Evolutionary conservation across 2,329 filamentous ascomycete species (phyloP).

Genomic region (Anthostomella pinea): DNA sequence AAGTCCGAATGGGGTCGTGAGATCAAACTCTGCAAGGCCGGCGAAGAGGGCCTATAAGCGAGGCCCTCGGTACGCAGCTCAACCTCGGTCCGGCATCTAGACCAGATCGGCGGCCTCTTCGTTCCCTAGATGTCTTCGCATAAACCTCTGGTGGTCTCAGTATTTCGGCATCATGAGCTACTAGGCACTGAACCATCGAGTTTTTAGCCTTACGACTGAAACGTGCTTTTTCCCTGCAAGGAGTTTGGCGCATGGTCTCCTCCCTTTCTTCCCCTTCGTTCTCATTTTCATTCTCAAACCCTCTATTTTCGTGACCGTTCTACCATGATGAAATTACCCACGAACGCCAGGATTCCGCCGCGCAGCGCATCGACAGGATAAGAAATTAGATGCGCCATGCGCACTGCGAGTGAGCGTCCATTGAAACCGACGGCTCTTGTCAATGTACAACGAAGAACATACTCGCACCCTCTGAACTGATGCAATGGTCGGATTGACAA

Average conservation of each 20-base stretch:
- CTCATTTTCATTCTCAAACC: constrained; percentile 13
- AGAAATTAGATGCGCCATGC: constrained; percentile 27
- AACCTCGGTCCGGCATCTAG: no score
- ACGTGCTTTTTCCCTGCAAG: constrained; percentile 23
- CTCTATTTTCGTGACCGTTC: constrained; percentile 8
- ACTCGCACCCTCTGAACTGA: constrained; percentile 24
- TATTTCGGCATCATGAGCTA: constrained; percentile 5
- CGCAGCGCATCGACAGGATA: constrained; percentile 29
- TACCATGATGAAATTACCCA: constrained; percentile 18
- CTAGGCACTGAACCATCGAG: constrained; percentile 5
- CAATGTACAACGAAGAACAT: constrained; percentile 25
- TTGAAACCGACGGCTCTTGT: constrained; percentile 20
- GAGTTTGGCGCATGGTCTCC: constrained; percentile 24
- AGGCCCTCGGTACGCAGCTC: constrained; percentile 4
- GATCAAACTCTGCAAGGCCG: constrained; percentile 94
- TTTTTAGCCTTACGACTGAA: constrained; percentile 16
- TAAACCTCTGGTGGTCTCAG: not conserved
- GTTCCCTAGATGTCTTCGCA: constrained; percentile 10
- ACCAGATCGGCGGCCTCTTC: no score
- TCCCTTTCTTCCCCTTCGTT: constrained; percentile 15
- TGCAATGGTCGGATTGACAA: constrained; percentile 18
- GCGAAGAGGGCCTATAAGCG: constrained; percentile 82
- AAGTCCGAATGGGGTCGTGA: constrained; percentile 99
- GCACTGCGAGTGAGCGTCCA: constrained; percentile 25
- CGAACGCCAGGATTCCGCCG: constrained; percentile 22